A percentile compares a stretch with the other conserved stretches of the same genome.
Conservation (phyloP, 2,329 filamentous ascomycete genomes). For the Colletotrichum coccodes region DNA sequence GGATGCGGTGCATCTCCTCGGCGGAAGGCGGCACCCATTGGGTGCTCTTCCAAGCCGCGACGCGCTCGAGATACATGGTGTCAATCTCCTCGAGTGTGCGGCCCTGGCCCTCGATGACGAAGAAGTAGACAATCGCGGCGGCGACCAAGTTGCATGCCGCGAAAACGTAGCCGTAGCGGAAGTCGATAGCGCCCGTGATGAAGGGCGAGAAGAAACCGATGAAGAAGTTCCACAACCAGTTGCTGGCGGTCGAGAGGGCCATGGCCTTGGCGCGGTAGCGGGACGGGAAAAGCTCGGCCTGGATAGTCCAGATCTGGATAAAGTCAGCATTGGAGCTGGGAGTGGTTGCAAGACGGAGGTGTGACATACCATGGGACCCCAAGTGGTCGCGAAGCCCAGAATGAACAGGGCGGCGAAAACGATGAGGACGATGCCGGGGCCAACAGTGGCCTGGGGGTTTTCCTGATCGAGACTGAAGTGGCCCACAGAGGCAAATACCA, state of each 20-base stretch:
- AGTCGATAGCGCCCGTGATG: slow-evolving; percentile 77
- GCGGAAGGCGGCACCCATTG: slow-evolving; percentile 60
- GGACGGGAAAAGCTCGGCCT: slow-evolving; percentile 73
- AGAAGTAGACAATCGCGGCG: slow-evolving; percentile 77
- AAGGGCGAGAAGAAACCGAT: slow-evolving; percentile 84
- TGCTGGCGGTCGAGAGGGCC: slow-evolving; percentile 69
- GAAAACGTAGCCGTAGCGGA: slow-evolving; percentile 81
- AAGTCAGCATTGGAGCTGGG: neutral
- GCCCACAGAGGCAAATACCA: slow-evolving; percentile 65
- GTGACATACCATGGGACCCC: slow-evolving; percentile 28
- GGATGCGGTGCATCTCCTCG: slow-evolving; percentile 54
- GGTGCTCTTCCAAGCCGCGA: slow-evolving; percentile 71
- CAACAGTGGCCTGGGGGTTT: slow-evolving; percentile 45
- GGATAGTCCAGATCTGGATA: slow-evolving; percentile 65
- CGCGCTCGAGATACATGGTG: slow-evolving; percentile 76
- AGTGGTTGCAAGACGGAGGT: neutral
- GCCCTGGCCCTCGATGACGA: slow-evolving; percentile 79
- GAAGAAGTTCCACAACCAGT: slow-evolving; percentile 81
- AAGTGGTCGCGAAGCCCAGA: slow-evolving; percentile 67
- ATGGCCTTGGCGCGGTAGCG: slow-evolving; percentile 70
- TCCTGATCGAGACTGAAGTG: slow-evolving; percentile 56
- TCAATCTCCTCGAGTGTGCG: slow-evolving; percentile 83
- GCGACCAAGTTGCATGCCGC: slow-evolving; percentile 75
- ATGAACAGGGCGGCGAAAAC: slow-evolving; percentile 73
- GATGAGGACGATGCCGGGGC: slow-evolving; percentile 69